These are phyloP conservation scores for Vinca minor DNA, from an alignment of 257 asterid genomes.

Conservation along the genomic window DNA sequence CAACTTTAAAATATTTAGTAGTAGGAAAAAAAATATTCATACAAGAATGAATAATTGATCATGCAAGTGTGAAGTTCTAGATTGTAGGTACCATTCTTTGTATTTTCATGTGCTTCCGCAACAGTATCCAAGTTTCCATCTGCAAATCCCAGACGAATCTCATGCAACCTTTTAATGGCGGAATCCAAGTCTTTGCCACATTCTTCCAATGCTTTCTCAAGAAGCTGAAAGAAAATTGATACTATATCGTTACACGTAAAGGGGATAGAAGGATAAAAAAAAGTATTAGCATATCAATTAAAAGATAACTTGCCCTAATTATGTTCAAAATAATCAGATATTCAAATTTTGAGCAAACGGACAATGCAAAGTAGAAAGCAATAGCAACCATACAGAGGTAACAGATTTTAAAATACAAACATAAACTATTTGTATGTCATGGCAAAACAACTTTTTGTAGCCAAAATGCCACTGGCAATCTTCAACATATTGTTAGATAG, in stretches of 20 bases:
- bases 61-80: background rate
- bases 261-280: background rate
- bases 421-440: too few species aligned
- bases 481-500: too few species aligned
- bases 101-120: slow-evolving; percentile 27
- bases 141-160: slow-evolving; percentile 30
- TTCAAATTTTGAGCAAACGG: too few species aligned
- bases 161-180: slow-evolving; percentile 45
- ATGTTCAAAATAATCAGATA: too few species aligned
- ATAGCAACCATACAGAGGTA: too few species aligned
- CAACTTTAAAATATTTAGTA: background rate
- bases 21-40: background rate
- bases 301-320: background rate
- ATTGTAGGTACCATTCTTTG: slow-evolving; percentile 30
- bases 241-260: background rate
- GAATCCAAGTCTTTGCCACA: slow-evolving; percentile 46
- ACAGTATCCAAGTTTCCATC: slow-evolving; percentile 28
- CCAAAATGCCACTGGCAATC: too few species aligned
- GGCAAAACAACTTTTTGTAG: too few species aligned
- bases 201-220: slow-evolving; percentile 51
- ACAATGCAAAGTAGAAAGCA: too few species aligned
- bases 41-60: background rate
- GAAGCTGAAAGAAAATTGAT: slow-evolving; percentile 35
- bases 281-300: background rate
- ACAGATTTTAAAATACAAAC: too few species aligned